phyloP scores from a whole-genome alignment of 2,329 filamentous ascomycete species.

The Diaporthe sp. region DNA sequence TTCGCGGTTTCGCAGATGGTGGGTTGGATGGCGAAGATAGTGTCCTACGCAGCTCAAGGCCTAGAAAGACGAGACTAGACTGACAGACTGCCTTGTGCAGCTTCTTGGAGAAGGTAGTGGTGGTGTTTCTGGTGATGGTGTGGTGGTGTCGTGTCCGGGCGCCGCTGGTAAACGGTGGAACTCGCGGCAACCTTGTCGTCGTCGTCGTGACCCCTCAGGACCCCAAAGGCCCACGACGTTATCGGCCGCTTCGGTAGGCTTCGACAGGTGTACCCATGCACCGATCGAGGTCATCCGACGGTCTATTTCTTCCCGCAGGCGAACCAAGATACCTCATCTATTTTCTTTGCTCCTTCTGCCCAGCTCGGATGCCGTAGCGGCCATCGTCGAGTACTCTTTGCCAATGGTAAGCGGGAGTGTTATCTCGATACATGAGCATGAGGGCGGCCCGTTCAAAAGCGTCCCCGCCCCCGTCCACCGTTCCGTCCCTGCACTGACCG shows the following conservation, averaged over 20 bases:
- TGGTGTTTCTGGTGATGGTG: slow-evolving; percentile 21
- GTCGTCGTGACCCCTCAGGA: not conserved
- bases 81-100: not conserved
- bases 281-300: slow-evolving; percentile 31
- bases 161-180: slow-evolving; percentile 9
- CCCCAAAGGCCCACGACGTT: slow-evolving; percentile 2
- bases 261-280: slow-evolving; percentile 25
- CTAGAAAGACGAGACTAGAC: slow-evolving; percentile 10
- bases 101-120: not conserved
- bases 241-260: slow-evolving; percentile 18
- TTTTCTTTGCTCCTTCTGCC: not conserved
- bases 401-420: slow-evolving; percentile 23
- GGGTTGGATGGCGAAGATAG: slow-evolving; percentile 16
- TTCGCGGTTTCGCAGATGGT: slow-evolving; percentile 11
- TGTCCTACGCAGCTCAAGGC: not conserved
- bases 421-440: slow-evolving; percentile 3
- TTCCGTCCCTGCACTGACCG: slow-evolving; percentile 11
- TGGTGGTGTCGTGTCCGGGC: slow-evolving; percentile 18
- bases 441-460: not conserved
- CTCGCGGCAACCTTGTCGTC: slow-evolving; percentile 30
- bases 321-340: slow-evolving; percentile 6
- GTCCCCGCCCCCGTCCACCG: not conserved
- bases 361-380: not conserved
- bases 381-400: not conserved
- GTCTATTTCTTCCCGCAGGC: not conserved